phyloP scores from a whole-genome alignment of 176 grass and related monocot species.

The Echinochloa phyllopogon region DNA sequence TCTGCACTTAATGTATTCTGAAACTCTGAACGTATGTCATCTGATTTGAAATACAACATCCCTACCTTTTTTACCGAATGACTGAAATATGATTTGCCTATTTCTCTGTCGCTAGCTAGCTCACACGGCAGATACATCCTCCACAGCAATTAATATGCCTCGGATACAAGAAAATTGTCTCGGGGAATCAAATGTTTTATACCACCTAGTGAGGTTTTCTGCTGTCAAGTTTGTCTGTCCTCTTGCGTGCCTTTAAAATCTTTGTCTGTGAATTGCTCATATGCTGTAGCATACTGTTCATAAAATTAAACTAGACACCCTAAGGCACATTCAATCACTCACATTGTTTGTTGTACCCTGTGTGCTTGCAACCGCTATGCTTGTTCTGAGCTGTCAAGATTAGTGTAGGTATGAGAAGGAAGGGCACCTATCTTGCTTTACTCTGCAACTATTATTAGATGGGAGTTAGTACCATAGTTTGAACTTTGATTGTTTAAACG shows the following conservation, averaged over 20 bases:
- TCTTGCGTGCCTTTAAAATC: background rate
- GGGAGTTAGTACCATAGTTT: background rate
- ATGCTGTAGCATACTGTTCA: background rate
- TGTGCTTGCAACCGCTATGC: background rate
- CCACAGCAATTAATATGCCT: background rate
- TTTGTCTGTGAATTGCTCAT: background rate
- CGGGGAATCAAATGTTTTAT: background rate
- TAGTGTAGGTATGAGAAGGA: background rate
- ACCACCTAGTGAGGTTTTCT: background rate
- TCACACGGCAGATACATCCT: background rate
- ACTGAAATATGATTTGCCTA: background rate
- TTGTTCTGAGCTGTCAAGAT: slow-evolving; percentile 4
- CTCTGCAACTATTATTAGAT: background rate
- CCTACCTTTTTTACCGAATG: background rate
- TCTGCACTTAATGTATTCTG: no score
- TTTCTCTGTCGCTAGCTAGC: background rate
- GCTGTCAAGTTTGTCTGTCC: background rate
- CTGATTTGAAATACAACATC: background rate
- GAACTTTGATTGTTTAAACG: background rate
- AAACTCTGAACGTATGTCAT: background rate
- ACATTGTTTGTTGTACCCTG: background rate
- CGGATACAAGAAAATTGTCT: background rate
- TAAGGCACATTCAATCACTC: background rate
- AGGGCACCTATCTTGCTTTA: background rate
- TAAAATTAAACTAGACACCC: background rate